Evolutionary conservation across 2,329 filamentous ascomycete species (phyloP), one percentile per base, ranked within the genome.

Genomic region (Penicillium corylophilum): DNA sequence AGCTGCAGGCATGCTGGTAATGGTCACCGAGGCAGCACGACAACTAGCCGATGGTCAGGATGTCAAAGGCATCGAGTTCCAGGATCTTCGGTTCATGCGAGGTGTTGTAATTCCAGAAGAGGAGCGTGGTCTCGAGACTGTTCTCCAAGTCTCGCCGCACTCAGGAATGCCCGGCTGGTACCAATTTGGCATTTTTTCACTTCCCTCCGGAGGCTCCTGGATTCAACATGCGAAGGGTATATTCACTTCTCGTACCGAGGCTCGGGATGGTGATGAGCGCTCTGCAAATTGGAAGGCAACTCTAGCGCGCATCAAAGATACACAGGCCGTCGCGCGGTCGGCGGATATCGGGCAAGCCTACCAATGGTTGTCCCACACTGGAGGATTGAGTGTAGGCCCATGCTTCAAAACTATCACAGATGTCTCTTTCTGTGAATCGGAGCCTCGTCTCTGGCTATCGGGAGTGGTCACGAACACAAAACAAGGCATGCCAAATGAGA

Each of bases 1-100:
- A 2, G 59, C 55, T 3, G 62, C 62, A 1, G 64, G 63, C 13
- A 57, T 61, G 36, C 36, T 63, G 28, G 56, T 55, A 16, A 65
- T 61, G 55, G 61, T 56, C 2, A 55, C 51, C n/a, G 63, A 65
- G 35, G 56, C 58, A 13, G 60, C 59, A 5, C 52, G 53, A 4
- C 56, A 63, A 45, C 33, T 63, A 5, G 56, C 58, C 8, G 48
- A 55, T 20, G 23, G 16, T 2, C 40, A 56, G 9, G 48, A 33
- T 6, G 43, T 62, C 39, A 52, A 48, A 18, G 59, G 54, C 3
- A 50, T 63, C 4, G 57, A 55, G 13, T 57, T 61, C 36, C 56
- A 55, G 9, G 60, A 61, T 29, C 24, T 61, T 8, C 42, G 44
- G 6, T 57, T 64, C 18, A 46, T 54, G 41, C 47, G 48, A 8